These are phyloP conservation scores for Diaporthe sp. DNA, from an alignment of 2,329 filamentous ascomycete species.

Conservation along the genomic window DNA sequence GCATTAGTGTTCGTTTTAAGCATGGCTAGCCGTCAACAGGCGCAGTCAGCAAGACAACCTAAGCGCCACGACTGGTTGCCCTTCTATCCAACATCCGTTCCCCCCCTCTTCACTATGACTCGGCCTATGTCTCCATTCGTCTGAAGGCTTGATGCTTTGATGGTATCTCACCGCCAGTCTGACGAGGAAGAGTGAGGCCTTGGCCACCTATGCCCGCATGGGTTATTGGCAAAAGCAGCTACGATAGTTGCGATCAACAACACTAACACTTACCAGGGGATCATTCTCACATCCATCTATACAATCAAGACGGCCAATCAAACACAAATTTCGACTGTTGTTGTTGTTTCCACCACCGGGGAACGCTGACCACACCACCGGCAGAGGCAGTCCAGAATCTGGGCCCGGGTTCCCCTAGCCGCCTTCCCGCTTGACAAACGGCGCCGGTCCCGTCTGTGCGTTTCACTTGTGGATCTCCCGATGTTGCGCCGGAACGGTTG, in stretches of 20 bases:
- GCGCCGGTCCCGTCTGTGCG: constrained; percentile 15
- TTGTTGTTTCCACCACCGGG: neutral
- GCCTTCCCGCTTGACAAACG: constrained; percentile 19
- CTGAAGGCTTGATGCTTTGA: neutral
- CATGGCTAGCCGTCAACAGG: constrained; percentile 16
- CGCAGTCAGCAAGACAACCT: neutral
- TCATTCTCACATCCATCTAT: neutral
- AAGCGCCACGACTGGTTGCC: neutral
- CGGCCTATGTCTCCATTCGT: constrained; percentile 27
- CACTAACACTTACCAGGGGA: neutral
- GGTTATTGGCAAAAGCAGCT: constrained; percentile 1
- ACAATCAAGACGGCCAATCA: neutral
- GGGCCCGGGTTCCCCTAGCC: constrained; percentile 24
- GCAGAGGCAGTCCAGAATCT: neutral
- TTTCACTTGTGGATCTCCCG: constrained; percentile 31
- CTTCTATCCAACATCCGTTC: neutral
- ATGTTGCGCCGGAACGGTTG: constrained; percentile 29
- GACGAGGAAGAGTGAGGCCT: neutral
- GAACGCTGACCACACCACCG: neutral
- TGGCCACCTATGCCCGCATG: constrained; percentile 13
- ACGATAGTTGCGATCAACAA: neutral
- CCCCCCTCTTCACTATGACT: constrained; percentile 33
- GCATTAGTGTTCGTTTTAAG: constrained; percentile 20
- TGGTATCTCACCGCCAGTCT: constrained; percentile 35
- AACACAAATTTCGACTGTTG: neutral